Evolutionary conservation across 2,329 filamentous ascomycete species (phyloP), one percentile per base, ranked within the genome.

Genomic region (Phyllosticta ampelicida): DNA sequence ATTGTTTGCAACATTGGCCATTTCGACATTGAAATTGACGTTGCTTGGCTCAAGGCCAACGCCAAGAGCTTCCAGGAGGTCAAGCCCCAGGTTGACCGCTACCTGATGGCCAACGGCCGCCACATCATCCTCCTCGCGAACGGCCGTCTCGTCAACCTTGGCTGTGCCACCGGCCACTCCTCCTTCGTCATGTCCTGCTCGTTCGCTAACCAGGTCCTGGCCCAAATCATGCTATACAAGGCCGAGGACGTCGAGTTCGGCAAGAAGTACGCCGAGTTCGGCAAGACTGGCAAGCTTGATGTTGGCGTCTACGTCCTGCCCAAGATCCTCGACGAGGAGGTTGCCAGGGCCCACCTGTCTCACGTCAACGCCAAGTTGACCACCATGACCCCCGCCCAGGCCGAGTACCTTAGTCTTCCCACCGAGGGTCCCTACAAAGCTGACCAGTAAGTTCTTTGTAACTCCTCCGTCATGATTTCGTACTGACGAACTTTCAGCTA

Each of bases 151-250:
- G 94, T 99, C 80, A 99, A 99, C 87, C 83, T 99, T 69, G 94
- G 94, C 77, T 99, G 94, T 78, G 94, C 94, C 74, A 99, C 94
- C 64, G 94, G 94, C 67, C 94, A 99, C 87, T 96, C 91, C 67
- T 97, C 92, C 56, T 99, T 99, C 78, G 94, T 99, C 82, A 97
- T 99, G 94, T 96, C 91, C 70, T 99, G 94, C 87, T 97, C 92
- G 64, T 99, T 99, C 87, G 95, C 91, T 84, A 99, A 99, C 87
- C 94, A 99, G 84, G 94, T 97, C 70, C 89, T 99, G 75, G 94
- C 94, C 67, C 94, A 99, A 83, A 97, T 99, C 80, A 87, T 95
- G 81, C 81, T 99, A 71, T 99, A 78, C 88, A 97, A 97, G 87
- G 86, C 85, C 70, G 82, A 86, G 70, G 91, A 97, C 74, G 83